These are phyloP conservation scores for Chlorophyllum brunneum DNA, from an alignment of 768 basidiomycete genomes.

Conservation along the genomic window DNA sequence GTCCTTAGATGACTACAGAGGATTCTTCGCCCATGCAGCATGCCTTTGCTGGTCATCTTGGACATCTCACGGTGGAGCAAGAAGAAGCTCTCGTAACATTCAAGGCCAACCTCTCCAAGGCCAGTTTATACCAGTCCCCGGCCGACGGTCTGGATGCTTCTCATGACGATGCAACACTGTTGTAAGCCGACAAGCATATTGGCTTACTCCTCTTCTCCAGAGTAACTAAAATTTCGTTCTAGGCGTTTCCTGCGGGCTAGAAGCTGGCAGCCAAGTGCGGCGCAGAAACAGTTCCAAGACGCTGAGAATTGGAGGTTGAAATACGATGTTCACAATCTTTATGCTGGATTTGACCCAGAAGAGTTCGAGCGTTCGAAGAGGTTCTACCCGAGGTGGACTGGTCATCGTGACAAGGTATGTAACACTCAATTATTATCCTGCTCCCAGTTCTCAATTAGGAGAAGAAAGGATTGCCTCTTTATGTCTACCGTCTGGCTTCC, in stretches of 20 bases:
- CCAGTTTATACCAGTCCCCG: slow-evolving; percentile 47
- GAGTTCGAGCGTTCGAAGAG: slow-evolving; percentile 58
- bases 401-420: slow-evolving; percentile 67
- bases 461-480: slow-evolving; percentile 67
- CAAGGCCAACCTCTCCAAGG: slow-evolving; percentile 45
- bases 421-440: not conserved
- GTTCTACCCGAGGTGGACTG: slow-evolving; percentile 83
- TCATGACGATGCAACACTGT: slow-evolving; percentile 62
- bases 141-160: slow-evolving; percentile 34
- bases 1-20: not conserved
- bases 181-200: slow-evolving; percentile 46
- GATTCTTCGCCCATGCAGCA: not conserved
- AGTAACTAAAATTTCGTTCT: no score
- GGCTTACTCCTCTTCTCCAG: no score
- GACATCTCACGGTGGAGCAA: slow-evolving; percentile 49
- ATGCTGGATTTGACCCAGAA: slow-evolving; percentile 48
- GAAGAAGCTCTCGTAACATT: slow-evolving; percentile 46
- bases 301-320: slow-evolving; percentile 66
- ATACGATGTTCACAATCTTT: slow-evolving; percentile 61
- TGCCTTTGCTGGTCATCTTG: slow-evolving; percentile 45
- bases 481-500: slow-evolving; percentile 72
- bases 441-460: not conserved
- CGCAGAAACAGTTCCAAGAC: slow-evolving; percentile 66
- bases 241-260: slow-evolving; percentile 86
- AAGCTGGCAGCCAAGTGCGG: slow-evolving; percentile 56